Percentiles rank a stretch among this genome's conserved stretches.
These are phyloP conservation scores for Mortierella sp. DNA, from an alignment of 371 early-diverging fungal species.

Conservation along the genomic window DNA sequence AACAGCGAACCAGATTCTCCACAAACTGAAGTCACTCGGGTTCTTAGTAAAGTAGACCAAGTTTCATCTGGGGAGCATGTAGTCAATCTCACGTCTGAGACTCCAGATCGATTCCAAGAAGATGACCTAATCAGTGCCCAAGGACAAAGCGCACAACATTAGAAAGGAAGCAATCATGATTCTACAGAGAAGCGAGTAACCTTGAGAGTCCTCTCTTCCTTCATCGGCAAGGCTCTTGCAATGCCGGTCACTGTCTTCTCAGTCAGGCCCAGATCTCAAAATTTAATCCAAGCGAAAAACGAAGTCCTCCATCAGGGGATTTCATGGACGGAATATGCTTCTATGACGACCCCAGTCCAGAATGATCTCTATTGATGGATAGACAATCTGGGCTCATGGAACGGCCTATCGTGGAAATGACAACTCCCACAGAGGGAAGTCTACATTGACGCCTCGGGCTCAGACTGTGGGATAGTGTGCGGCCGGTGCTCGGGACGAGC, in stretches of 20 bases:
- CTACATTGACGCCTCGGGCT: constrained; percentile 10
- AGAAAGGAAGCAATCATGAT: constrained; percentile 10
- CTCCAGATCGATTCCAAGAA: constrained; percentile 15
- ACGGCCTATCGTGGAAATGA: not conserved
- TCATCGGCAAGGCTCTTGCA: constrained; percentile 12
- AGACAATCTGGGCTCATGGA: not conserved
- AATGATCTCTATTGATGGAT: constrained; percentile 4
- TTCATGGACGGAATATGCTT: constrained; percentile 10
- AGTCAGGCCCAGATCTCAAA: constrained; percentile 10
- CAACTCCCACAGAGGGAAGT: not conserved
- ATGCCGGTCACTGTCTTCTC: constrained; percentile 11
- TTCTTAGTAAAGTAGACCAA: constrained; percentile 28
- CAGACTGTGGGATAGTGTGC: constrained; percentile 13
- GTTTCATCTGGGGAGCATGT: constrained; percentile 12
- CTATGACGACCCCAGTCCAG: not conserved
- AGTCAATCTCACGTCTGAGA: constrained; percentile 25
- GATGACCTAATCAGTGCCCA: constrained; percentile 3
- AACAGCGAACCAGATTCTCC: not conserved
- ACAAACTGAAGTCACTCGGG: constrained; percentile 1
- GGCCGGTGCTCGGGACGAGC: not conserved
- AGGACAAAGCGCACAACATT: not conserved
- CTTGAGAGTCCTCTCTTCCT: constrained; percentile 6
- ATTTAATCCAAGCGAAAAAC: constrained; percentile 5
- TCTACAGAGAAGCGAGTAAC: not conserved
- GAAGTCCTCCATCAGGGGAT: not conserved